phyloP scores from a whole-genome alignment of 1,284 basidiomycete species.

The Irpex lacteus region DNA sequence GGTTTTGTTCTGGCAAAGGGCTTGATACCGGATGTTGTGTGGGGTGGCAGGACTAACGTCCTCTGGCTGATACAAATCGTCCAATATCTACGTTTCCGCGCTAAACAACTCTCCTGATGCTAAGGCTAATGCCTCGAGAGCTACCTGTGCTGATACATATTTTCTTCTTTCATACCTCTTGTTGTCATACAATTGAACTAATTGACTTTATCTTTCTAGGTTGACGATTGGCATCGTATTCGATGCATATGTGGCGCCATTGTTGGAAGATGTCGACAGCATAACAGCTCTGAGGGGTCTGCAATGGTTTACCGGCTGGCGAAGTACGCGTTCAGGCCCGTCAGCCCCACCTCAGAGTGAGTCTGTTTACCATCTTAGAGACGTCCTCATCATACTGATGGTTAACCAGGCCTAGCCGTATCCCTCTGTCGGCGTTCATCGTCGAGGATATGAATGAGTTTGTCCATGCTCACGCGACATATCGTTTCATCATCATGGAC shows the following conservation, averaged over 20 bases:
- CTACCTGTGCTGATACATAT: constrained; percentile 81
- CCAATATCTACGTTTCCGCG: constrained; percentile 59
- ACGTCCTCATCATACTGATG: neutral
- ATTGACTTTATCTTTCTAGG: constrained; percentile 35
- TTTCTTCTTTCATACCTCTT: constrained; percentile 7
- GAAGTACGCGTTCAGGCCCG: constrained; percentile 79
- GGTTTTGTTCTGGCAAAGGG: constrained; percentile 41
- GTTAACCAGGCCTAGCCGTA: constrained; percentile 47
- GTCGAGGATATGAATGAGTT: constrained; percentile 86
- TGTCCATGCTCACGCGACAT: constrained; percentile 84
- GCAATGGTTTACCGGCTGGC: constrained; percentile 61
- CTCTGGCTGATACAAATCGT: constrained; percentile 88
- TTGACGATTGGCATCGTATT: constrained; percentile 62
- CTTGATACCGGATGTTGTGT: neutral
- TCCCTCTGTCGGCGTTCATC: constrained; percentile 81
- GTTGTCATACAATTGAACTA: constrained; percentile 11
- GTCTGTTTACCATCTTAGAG: constrained; percentile 23
- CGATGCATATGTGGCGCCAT: constrained; percentile 79
- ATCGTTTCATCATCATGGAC: constrained; percentile 83
- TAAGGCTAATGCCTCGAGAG: constrained; percentile 70
- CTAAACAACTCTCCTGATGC: constrained; percentile 79
- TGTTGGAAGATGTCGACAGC: constrained; percentile 66
- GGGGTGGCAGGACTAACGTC: constrained; percentile 33
- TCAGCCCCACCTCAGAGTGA: constrained; percentile 62
- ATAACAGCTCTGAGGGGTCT: constrained; percentile 35